phyloP scores from a whole-genome alignment of 225 moss, liverwort and hornwort genomes.

The Antitrichia curtipendula region DNA sequence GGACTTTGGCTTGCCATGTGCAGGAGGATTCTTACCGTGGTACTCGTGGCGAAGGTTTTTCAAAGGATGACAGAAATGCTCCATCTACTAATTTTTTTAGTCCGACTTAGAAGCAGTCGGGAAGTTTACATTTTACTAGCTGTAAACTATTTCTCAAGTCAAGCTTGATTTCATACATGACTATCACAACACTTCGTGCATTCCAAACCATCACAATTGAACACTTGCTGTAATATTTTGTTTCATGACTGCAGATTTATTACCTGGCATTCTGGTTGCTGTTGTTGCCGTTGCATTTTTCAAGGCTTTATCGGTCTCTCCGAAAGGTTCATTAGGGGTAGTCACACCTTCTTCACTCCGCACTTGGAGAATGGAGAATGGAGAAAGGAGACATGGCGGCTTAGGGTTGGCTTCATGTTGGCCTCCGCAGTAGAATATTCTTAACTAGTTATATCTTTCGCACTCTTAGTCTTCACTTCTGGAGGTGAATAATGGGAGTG shows the following conservation, averaged over 20 bases:
- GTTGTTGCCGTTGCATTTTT: not conserved
- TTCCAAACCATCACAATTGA: not conserved
- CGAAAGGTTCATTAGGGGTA: no score
- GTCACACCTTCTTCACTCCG: no score
- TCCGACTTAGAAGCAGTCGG: not conserved
- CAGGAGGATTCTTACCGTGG: constrained; percentile 42
- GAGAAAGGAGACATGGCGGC: no score
- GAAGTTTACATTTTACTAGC: not conserved
- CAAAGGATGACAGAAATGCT: constrained; percentile 10
- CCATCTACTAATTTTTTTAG: not conserved
- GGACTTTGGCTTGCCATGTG: not conserved
- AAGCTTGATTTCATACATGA: not conserved
- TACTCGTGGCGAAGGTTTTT: constrained; percentile 40
- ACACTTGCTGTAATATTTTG: not conserved
- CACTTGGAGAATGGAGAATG: no score
- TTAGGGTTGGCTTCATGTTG: no score
- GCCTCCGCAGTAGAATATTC: no score
- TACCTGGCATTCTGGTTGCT: no score
- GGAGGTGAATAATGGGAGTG: no score
- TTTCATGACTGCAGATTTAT: not conserved
- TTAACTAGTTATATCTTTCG: no score
- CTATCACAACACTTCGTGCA: not conserved
- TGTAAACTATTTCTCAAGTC: not conserved
- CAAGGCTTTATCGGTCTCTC: no score
- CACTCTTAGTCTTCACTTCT: no score